Base-by-base conservation (phyloP, 2,329 filamentous ascomycete species). In the Apiospora hydei region DNA sequence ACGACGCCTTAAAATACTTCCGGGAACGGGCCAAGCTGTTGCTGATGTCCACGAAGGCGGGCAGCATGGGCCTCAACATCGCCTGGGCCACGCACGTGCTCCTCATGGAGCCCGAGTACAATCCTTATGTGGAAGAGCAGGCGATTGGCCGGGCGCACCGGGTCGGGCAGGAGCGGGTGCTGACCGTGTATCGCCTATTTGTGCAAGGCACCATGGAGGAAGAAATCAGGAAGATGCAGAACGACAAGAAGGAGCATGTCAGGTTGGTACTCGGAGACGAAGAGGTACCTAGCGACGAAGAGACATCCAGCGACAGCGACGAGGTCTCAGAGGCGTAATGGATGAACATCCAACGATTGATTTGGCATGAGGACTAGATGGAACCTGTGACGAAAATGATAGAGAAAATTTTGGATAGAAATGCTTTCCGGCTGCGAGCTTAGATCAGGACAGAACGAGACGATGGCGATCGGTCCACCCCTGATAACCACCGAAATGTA, bases 41-140 rank as follows among this genome's bases (percentile, higher is more conserved):
- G 88, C 84, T 95, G 21, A 87, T 94, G 13, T 93, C 91, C 11
- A 84, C 94, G 71, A 93, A 93, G 77, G 92, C 92, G 1, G 93
- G 93, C 14, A 94, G 94, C 10, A 30, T 11, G 94, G 70, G 71
- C n/a, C 53, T 72, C 21, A 71, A 72, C 18, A 66, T 72, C 8
- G 18, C 47, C 1, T 16, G 57, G 10, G 71, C 69, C 4, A 61
- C 47, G 6, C 61, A 67, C 13, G 41, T 72, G 1, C 8, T 71
- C 38, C 46, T 72, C 38, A n/a, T 69, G 11, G 71, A 71, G 26
- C 71, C 71, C 14, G 61, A 69, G 24, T 72, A 66, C 61, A 72
- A 69, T 24, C 71, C 71, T 4, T 72, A 64, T 30, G 64, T 71
- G 30, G 71, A 72, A 8, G 49, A 67, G 1, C 69, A 72, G 44